Evolutionary conservation across 169 alveolate genomes (phyloP).

Genomic region (Hepatocystis sp.): DNA sequence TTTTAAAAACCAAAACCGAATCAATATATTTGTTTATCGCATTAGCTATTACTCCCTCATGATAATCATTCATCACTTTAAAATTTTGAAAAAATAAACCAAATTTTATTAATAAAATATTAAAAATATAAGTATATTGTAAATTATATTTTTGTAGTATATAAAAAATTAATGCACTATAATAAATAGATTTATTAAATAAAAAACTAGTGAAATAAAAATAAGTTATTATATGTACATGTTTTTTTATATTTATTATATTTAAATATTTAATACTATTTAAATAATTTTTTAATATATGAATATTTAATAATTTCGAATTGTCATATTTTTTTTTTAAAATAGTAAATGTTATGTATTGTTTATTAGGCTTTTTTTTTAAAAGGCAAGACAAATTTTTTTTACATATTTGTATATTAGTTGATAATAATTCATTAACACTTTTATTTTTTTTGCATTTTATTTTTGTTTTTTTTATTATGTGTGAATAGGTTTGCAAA

Average conservation of each 20-base stretch:
- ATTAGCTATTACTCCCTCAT: constrained; percentile 13
- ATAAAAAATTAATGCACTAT: constrained; percentile 40
- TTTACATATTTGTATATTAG: constrained; percentile 25
- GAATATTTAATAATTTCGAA: constrained; percentile 23
- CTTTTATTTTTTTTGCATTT: neutral
- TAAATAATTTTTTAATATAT: constrained; percentile 54
- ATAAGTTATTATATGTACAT: constrained; percentile 33
- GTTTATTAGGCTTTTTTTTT: constrained; percentile 26
- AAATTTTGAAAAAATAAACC: constrained; percentile 24
- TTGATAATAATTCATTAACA: neutral
- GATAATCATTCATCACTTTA: constrained; percentile 30
- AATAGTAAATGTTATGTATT: constrained; percentile 22
- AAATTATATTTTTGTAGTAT: constrained; percentile 75
- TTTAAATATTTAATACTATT: constrained; percentile 54
- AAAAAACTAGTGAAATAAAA: constrained; percentile 32
- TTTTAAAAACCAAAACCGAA: constrained; percentile 23
- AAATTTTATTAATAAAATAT: constrained; percentile 56
- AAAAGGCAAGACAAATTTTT: constrained; percentile 7
- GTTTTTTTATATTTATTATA: constrained; percentile 69
- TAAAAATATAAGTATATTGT: constrained; percentile 50
- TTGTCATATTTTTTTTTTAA: constrained; percentile 33
- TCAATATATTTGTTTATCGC: constrained; percentile 37
- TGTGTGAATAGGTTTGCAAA: constrained; percentile 30
- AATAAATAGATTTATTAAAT: constrained; percentile 67
- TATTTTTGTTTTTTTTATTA: constrained; percentile 1